These are phyloP conservation scores for Komagataella mondaviorum DNA, from an alignment of 805 yeast species.

Conservation along the genomic window DNA sequence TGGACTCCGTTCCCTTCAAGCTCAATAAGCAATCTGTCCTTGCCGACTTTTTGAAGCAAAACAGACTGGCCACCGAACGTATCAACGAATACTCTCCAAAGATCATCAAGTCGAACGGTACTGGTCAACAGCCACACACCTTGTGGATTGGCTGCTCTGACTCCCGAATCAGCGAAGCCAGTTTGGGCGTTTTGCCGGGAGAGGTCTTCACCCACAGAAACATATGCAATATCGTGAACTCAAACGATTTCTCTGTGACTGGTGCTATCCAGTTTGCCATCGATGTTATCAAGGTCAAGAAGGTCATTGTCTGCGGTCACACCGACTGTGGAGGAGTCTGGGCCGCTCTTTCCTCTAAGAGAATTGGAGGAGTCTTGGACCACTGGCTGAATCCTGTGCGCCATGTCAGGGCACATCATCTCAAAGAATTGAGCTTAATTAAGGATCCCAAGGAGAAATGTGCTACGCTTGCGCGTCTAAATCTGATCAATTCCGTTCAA, in stretches of 20 bases:
- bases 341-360: conserved; percentile 57
- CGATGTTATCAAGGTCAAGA: conserved; percentile 67
- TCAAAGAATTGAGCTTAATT: conserved; percentile 32
- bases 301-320: conserved; percentile 84
- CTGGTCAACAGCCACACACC: conserved; percentile 88
- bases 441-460: conserved; percentile 40
- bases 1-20: conserved; percentile 21
- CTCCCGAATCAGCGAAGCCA: conserved; percentile 73
- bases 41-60: conserved; percentile 34
- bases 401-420: conserved; percentile 51
- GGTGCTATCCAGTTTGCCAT: conserved; percentile 83
- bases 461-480: conserved; percentile 57
- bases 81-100: conserved; percentile 38
- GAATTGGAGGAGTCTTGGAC: conserved; percentile 56
- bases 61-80: conserved; percentile 29
- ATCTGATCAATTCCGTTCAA: conserved; percentile 60
- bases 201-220: conserved; percentile 83
- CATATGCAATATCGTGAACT: conserved; percentile 66
- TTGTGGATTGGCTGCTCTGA: conserved; percentile 93
- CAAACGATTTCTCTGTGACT: conserved; percentile 59
- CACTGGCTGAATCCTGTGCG: conserved; percentile 61
- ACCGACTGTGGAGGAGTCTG: conserved; percentile 91
- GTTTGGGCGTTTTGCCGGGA: conserved; percentile 73
- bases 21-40: conserved; percentile 33
- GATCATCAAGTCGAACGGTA: conserved; percentile 49